Base-by-base conservation (phyloP, 805 yeast genomes). In the Yarrowia porcina region DNA sequence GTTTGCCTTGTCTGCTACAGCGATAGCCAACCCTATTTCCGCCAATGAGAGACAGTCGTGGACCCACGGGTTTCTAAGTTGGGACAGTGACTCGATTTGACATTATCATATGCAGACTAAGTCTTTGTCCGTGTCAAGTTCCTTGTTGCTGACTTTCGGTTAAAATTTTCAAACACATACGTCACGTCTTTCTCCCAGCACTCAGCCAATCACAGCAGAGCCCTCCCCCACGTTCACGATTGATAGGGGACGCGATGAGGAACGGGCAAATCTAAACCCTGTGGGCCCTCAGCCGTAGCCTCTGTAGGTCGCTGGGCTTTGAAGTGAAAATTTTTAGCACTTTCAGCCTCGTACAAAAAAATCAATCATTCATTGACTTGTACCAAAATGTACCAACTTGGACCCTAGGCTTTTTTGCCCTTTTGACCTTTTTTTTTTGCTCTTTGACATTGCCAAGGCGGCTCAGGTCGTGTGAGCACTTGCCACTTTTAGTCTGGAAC, bases 171-270 rank as follows among this genome's bases (percentile, higher is more conserved):
- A 6, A 21, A 21, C 56, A 49, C 56, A 38, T 49, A 33, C 30
- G 21, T 33, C 39, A 47, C 54, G 54, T 47, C 54, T 30, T 23
- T n/a, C 33, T 35, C 32, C 36, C 36, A 7, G 9, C 11, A 4
- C 9, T 13, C 57, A 27, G 27, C 59, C 59, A 52, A 52, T 52
- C 27, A 52, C 17, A 23, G 17, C 9, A 33, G 13, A 2, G n/a
- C 32, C 12, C 32, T 36, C 42, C 44, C 59, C 59, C 59, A 52
- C 59, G 59, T 52, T 52, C 17, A 11, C 44, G 59, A 35, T 52
- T 52, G 59, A 52, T 52, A 52, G 59, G 59, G 32, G 33, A 35
- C 42, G 59, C 42, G 33, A 36, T 35, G 44, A 36, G 36, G 59
- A 23, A 52, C 44, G 20, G 59, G 23, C n/a, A 21, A 35, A 52